These are phyloP conservation scores for Auricularia sp. DNA, from an alignment of 768 basidiomycete species.

Conservation along the genomic window DNA sequence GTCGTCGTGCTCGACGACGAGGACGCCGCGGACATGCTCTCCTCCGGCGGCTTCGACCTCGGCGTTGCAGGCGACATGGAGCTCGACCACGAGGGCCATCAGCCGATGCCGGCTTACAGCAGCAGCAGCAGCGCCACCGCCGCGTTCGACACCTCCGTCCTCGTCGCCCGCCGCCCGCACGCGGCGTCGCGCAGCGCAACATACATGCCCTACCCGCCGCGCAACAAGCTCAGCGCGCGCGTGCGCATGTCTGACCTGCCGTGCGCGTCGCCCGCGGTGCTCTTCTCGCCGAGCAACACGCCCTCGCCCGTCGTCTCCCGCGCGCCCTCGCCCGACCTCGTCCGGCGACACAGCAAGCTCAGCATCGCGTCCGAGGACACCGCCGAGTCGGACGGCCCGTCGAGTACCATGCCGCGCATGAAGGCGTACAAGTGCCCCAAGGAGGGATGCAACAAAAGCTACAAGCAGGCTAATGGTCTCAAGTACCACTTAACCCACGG, in stretches of 20 bases:
- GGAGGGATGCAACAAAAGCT: constrained; percentile 89
- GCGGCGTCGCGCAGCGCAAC: constrained; percentile 18
- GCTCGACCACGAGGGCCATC: constrained; percentile 47
- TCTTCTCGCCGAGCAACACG: constrained; percentile 7
- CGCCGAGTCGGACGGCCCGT: constrained; percentile 42
- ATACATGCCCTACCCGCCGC: constrained; percentile 20
- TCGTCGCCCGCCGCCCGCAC: constrained; percentile 16
- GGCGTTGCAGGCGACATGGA: constrained; percentile 62
- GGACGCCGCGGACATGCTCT: constrained; percentile 13
- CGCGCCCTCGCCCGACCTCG: background rate
- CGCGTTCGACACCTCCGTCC: constrained; percentile 46
- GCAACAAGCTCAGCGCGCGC: background rate
- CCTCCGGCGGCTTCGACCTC: constrained; percentile 41
- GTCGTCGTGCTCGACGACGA: constrained; percentile 23
- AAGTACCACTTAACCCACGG: constrained; percentile 94
- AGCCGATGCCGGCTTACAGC: constrained; percentile 18
- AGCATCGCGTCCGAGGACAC: constrained; percentile 30
- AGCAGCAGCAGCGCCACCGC: constrained; percentile 24
- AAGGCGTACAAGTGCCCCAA: constrained; percentile 93
- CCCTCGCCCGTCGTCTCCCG: constrained; percentile 4
- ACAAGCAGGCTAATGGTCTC: constrained; percentile 91
- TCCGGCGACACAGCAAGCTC: constrained; percentile 4
- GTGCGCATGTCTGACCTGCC: background rate
- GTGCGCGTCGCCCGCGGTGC: constrained; percentile 4
- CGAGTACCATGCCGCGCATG: constrained; percentile 33